Percentiles rank a stretch among this genome's conserved stretches.
Conservation (phyloP, 192 early-diverging fungal species). For the Coemansia sp. region DNA sequence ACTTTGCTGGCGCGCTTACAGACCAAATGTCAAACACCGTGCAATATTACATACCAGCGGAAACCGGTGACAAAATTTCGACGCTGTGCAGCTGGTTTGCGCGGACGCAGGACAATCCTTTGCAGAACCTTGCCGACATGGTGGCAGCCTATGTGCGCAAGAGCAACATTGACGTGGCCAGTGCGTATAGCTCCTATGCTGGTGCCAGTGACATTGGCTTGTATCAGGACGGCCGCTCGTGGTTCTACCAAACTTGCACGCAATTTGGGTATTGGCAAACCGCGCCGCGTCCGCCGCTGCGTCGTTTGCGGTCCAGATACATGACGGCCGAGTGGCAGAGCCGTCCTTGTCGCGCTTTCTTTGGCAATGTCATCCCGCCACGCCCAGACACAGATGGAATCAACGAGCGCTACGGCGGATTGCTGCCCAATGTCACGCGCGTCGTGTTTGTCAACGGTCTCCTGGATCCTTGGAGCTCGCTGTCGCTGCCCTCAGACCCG, state of each 20-base stretch:
- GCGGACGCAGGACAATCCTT: slow-evolving; percentile 28
- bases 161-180: slow-evolving; percentile 31
- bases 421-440: slow-evolving; percentile 42
- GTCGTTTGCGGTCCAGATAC: slow-evolving; percentile 49
- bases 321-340: slow-evolving; percentile 52
- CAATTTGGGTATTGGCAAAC: slow-evolving; percentile 73
- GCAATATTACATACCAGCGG: slow-evolving; percentile 56
- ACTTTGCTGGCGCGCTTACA: slow-evolving; percentile 57
- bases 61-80: slow-evolving; percentile 26
- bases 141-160: slow-evolving; percentile 42
- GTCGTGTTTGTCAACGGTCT: slow-evolving; percentile 71
- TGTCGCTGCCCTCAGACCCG: slow-evolving; percentile 48
- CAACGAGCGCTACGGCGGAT: slow-evolving; percentile 43
- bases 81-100: slow-evolving; percentile 50
- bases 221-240: slow-evolving; percentile 55
- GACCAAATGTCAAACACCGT: slow-evolving; percentile 54
- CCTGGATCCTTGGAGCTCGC: slow-evolving; percentile 64
- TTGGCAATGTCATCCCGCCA: slow-evolving; percentile 31
- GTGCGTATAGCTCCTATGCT: slow-evolving; percentile 39
- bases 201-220: slow-evolving; percentile 37
- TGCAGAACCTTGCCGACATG: slow-evolving; percentile 57
- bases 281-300: slow-evolving; percentile 47
- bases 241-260: slow-evolving; percentile 72
- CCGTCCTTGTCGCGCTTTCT: slow-evolving; percentile 48
- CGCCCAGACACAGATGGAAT: slow-evolving; percentile 22